Conservation (phyloP, 805 yeast species). For the Cyberlindnera euphorbiae region DNA sequence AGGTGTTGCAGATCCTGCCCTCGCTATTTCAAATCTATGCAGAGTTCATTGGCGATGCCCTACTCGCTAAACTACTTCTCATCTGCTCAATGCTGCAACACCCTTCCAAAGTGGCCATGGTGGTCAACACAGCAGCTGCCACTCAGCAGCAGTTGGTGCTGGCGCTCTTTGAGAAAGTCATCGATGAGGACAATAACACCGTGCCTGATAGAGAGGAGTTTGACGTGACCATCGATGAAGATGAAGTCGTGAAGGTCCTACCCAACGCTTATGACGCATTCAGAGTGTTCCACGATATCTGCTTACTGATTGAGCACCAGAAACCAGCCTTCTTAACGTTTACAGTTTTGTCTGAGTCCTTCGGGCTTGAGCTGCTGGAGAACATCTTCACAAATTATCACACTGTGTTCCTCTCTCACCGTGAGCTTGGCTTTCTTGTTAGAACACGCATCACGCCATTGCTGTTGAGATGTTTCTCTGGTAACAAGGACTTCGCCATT, state of each 20-base stretch:
- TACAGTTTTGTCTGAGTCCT: slow-evolving; percentile 49
- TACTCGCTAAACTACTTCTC: slow-evolving; percentile 52
- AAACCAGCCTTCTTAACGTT: slow-evolving; percentile 51
- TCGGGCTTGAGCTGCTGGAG: slow-evolving; percentile 82
- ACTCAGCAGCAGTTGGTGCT: slow-evolving; percentile 83
- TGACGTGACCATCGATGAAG: slow-evolving; percentile 44
- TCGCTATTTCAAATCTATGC: slow-evolving; percentile 63
- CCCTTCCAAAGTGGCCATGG: slow-evolving; percentile 67
- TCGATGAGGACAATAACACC: slow-evolving; percentile 32
- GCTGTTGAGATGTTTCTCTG: slow-evolving; percentile 60
- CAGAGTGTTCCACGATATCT: slow-evolving; percentile 66
- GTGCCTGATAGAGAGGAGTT: slow-evolving; percentile 21
- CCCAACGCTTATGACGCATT: slow-evolving; percentile 64
- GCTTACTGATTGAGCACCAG: slow-evolving; percentile 57
- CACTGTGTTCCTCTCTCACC: slow-evolving; percentile 47
- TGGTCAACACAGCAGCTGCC: slow-evolving; percentile 87
- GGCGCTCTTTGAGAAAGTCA: slow-evolving; percentile 67
- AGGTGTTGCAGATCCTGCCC: slow-evolving; percentile 80
- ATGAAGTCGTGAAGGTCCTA: slow-evolving; percentile 37
- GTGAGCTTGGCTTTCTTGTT: slow-evolving; percentile 62
- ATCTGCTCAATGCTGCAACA: slow-evolving; percentile 72
- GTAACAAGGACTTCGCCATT: slow-evolving; percentile 56
- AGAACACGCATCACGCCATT: slow-evolving; percentile 72
- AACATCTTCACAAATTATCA: slow-evolving; percentile 65
- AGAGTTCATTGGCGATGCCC: slow-evolving; percentile 45